Evolutionary conservation across 2,329 filamentous ascomycete genomes (phyloP), one percentile per base, ranked within the genome.

Genomic region (Drechmeria coniospora): DNA sequence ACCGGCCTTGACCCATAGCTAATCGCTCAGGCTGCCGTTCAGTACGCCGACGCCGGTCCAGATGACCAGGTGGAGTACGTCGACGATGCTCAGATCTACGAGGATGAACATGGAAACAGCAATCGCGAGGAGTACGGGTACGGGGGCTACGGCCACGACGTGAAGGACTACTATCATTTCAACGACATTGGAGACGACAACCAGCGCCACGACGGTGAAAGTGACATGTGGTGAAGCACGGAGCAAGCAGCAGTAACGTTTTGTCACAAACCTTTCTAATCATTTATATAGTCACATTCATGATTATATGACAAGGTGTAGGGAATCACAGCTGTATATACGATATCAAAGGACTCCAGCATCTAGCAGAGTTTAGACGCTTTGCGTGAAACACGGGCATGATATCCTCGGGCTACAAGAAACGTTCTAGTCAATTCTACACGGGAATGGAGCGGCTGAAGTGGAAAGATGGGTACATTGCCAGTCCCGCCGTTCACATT

Each of bases 11-110:
- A 25, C 15, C 20, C 20, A 14, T 5, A 30, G 26, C 25, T 38
- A 23, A 34, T 18, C n/a, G 9, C 20, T 0, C 23, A 65, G 59
- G 54, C 53, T 32, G 47, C 57, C 28, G 54, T 52, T 23, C 57
- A 64, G 38, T 65, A 65, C 34, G 57, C 53, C 14, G 60, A 65
- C 37, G 50, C 53, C 24, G 51, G 49, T 27, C 42, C 44, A 27
- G 53, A 60, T 23, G 53, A 50, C 15, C 54, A 60, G 29, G 52
- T 59, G 15, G 61, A 66, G 34, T 65, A 65, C 35, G 56, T 63
- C 30, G 61, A 66, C 36, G 59, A 63, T 34, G 59, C 59, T 33
- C 61, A 65, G 34, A 63, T 64, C 21, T 66, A 65, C 36, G 61
- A 66, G 40, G 63, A 66, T 35, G 60, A 63, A 31, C 60, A 64